phyloP scores from a whole-genome alignment of 192 early-diverging fungal species.

The Phlyctochytrium bullatum region DNA sequence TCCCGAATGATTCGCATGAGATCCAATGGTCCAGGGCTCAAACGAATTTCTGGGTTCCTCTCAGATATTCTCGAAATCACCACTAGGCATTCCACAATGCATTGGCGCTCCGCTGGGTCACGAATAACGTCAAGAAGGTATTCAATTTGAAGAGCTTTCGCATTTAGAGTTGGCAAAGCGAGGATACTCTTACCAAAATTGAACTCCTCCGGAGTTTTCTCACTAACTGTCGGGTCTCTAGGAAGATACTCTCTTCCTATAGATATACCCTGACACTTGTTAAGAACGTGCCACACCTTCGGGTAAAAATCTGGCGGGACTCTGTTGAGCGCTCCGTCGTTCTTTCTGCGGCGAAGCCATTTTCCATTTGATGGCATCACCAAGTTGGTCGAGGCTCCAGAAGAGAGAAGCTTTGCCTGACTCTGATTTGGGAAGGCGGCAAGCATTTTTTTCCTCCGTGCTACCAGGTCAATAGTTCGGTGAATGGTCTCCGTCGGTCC shows the following conservation, averaged over 20 bases:
- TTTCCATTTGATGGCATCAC: constrained; percentile 48
- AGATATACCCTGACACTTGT: constrained; percentile 54
- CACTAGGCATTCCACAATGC: constrained; percentile 68
- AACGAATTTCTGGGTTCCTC: constrained; percentile 56
- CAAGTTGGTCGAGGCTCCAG: constrained; percentile 21
- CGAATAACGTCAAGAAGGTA: constrained; percentile 66
- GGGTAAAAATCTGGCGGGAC: constrained; percentile 78
- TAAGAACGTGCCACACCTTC: constrained; percentile 71
- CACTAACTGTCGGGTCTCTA: constrained; percentile 74
- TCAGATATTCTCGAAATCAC: constrained; percentile 67
- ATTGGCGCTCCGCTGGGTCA: constrained; percentile 81
- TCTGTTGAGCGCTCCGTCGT: constrained; percentile 82
- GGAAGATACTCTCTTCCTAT: constrained; percentile 62
- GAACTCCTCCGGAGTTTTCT: constrained; percentile 80
- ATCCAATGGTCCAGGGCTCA: constrained; percentile 49
- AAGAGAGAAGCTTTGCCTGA: constrained; percentile 5
- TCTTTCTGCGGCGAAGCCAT: constrained; percentile 76
- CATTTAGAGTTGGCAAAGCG: constrained; percentile 5
- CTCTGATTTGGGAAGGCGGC: constrained; percentile 17
- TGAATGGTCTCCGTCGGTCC: constrained; percentile 64
- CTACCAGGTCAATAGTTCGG: constrained; percentile 46
- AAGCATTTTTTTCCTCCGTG: constrained; percentile 45
- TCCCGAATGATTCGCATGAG: constrained; percentile 60
- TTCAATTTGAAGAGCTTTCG: constrained; percentile 64
- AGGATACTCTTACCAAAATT: constrained; percentile 68